A percentile compares a stretch with the other conserved stretches of the same genome.
Conservation (phyloP, 2,329 filamentous ascomycete genomes). For the Cryphonectria carpinicola region DNA sequence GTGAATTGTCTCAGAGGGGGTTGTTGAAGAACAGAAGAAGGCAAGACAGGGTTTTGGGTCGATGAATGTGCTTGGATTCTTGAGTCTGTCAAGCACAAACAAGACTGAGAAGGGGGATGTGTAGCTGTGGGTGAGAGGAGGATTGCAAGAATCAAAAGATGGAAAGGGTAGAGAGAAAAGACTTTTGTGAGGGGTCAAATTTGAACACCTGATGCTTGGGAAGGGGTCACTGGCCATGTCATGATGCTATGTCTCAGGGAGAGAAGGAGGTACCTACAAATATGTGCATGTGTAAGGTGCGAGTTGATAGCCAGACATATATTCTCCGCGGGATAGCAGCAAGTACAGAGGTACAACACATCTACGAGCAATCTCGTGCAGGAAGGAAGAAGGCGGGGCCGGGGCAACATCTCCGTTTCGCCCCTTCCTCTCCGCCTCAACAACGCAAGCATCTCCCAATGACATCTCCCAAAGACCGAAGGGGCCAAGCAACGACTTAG, state of each 20-base stretch:
- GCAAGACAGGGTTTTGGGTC: neutral
- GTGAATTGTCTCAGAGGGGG: neutral
- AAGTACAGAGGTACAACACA: neutral
- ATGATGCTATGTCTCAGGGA: conserved; percentile 1
- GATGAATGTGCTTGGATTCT: neutral
- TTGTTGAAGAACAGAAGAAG: neutral
- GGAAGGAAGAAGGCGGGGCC: conserved; percentile 6
- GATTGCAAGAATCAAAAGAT: neutral
- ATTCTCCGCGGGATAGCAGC: neutral
- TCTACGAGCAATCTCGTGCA: neutral
- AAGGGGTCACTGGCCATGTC: conserved; percentile 1
- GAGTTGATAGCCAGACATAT: conserved; percentile 11
- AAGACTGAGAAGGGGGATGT: neutral
- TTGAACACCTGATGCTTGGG: neutral
- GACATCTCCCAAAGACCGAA: neutral
- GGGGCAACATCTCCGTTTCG: neutral
- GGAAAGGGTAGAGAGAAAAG: neutral
- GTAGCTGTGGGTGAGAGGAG: neutral
- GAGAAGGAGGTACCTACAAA: neutral
- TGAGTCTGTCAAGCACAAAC: neutral
- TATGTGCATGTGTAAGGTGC: conserved; percentile 11
- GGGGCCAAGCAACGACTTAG: neutral
- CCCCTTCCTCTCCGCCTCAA: neutral
- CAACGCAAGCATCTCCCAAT: neutral
- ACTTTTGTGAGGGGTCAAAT: neutral